phyloP scores from a whole-genome alignment of 2,329 filamentous ascomycete species.

The Tolypocladium ophioglossoides region DNA sequence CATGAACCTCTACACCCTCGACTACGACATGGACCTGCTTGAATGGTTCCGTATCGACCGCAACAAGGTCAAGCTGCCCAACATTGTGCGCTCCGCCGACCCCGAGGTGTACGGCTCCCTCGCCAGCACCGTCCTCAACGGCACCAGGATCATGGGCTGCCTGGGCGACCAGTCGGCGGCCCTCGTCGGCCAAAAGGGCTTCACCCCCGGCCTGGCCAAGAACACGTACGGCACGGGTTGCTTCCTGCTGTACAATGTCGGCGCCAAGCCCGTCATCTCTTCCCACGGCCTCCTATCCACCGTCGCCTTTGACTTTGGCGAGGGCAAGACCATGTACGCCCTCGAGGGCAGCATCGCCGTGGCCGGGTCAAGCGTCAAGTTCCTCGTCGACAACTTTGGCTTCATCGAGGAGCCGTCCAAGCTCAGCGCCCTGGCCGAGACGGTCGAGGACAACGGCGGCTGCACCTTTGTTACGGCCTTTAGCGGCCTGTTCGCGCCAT shows the following conservation, averaged over 20 bases:
- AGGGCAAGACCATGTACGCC: constrained; percentile 58
- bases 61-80: constrained; percentile 61
- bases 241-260: constrained; percentile 77
- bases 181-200: constrained; percentile 69
- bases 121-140: constrained; percentile 49
- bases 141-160: constrained; percentile 63
- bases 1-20: constrained; percentile 65
- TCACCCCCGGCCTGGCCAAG: constrained; percentile 65
- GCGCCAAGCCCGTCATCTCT: constrained; percentile 68
- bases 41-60: constrained; percentile 65
- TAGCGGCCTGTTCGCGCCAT: constrained; percentile 70
- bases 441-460: constrained; percentile 58
- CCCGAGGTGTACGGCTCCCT: constrained; percentile 57
- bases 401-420: constrained; percentile 39
- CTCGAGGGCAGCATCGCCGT: constrained; percentile 70
- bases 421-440: constrained; percentile 35
- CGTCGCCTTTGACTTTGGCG: constrained; percentile 66
- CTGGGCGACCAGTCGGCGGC: constrained; percentile 75
- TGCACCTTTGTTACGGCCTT: constrained; percentile 73
- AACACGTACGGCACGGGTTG: constrained; percentile 83
- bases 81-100: constrained; percentile 67
- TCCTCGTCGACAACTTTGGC: constrained; percentile 47
- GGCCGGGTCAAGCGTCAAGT: constrained; percentile 66
- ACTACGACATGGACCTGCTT: constrained; percentile 64
- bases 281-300: constrained; percentile 67